These are phyloP conservation scores for Ganoderma lucidum DNA, from an alignment of 1,284 basidiomycete species.

Conservation along the genomic window DNA sequence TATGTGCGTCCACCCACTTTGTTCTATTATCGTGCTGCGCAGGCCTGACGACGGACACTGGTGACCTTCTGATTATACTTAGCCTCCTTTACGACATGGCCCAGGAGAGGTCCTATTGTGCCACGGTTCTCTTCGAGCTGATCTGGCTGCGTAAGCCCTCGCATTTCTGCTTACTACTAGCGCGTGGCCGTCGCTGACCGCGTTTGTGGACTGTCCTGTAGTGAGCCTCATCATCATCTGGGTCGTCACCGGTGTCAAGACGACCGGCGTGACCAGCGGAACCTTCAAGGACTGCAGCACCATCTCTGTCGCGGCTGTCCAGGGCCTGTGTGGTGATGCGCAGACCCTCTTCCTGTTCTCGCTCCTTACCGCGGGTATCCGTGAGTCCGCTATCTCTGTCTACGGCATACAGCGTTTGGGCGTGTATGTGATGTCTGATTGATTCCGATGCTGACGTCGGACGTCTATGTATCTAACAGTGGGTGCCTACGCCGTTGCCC, in stretches of 20 bases:
- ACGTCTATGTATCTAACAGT: conserved; percentile 1
- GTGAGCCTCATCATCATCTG: conserved; percentile 13
- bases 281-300: conserved; percentile 18
- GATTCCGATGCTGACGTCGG: background rate
- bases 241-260: conserved; percentile 18
- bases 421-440: background rate
- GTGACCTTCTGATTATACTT: too few relatives aligned
- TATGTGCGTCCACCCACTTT: conserved; percentile 11
- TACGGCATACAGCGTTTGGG: background rate
- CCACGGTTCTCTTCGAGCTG: conserved; percentile 18
- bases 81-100: conserved; percentile 24
- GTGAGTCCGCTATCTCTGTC: conserved; percentile 1
- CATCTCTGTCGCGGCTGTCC: background rate
- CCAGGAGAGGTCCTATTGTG: conserved; percentile 17
- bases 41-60: background rate
- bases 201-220: background rate
- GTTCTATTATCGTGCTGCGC: background rate
- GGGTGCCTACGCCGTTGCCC: conserved; percentile 10
- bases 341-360: conserved; percentile 16
- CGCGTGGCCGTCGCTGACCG: background rate
- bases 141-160: conserved; percentile 15
- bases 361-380: conserved; percentile 11
- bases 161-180: background rate
- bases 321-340: conserved; percentile 11
- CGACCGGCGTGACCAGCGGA: conserved; percentile 11